Evolutionary conservation across 768 basidiomycete species (phyloP).

Genomic region (Rhizopogon salebrosus): DNA sequence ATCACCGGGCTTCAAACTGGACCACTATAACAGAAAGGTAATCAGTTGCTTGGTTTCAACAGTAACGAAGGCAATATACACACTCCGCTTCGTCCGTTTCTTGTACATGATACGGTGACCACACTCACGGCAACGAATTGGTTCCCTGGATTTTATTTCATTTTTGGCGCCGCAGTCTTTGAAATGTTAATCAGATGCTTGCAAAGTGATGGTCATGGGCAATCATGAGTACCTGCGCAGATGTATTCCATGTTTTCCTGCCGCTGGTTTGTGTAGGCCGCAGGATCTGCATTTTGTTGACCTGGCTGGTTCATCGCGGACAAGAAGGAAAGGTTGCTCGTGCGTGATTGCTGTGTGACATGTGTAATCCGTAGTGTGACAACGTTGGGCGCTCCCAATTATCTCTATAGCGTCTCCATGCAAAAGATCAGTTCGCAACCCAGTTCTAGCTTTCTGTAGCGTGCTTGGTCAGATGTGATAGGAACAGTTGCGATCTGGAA

Average conservation of each 20-base stretch:
- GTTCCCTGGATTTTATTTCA: conserved; percentile 85
- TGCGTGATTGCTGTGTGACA: conserved; percentile 12
- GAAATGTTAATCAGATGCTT: conserved; percentile 8
- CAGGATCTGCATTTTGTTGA: conserved; percentile 26
- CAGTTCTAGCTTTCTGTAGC: not conserved
- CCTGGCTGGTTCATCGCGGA: conserved; percentile 36
- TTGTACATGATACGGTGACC: conserved; percentile 99
- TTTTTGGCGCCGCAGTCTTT: conserved; percentile 91
- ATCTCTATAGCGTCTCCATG: too few relatives aligned
- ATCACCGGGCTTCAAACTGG: conserved; percentile 28
- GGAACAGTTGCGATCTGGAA: not conserved
- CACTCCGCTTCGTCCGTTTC: conserved; percentile 90
- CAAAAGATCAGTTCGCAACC: too few relatives aligned
- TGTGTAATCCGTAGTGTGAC: conserved; percentile 3
- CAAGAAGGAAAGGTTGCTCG: conserved; percentile 2
- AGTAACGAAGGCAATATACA: conserved; percentile 25
- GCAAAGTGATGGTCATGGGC: conserved; percentile 1
- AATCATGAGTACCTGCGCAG: conserved; percentile 63
- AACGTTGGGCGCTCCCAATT: not conserved
- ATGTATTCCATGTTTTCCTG: conserved; percentile 82
- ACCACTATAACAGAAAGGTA: conserved; percentile 20
- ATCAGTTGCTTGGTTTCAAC: conserved; percentile 2
- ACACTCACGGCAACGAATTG: conserved; percentile 93
- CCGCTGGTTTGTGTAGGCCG: conserved; percentile 34
- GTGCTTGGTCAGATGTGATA: not conserved